Percentiles rank a stretch among this genome's conserved stretches.
phyloP scores from a whole-genome alignment of 169 alveolate genomes.

The Babesia bovis region DNA sequence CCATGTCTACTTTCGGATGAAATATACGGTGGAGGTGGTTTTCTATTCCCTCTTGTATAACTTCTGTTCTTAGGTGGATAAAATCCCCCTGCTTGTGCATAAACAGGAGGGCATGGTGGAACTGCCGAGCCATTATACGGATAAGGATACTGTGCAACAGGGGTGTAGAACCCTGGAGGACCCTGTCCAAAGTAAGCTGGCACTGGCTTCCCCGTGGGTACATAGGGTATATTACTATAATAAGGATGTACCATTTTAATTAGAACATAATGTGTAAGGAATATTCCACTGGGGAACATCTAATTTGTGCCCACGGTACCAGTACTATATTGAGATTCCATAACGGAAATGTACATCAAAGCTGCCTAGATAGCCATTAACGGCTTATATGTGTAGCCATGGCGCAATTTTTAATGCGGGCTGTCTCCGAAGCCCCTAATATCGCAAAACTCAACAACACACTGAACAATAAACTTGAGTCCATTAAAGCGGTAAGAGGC shows the following conservation, averaged over 20 bases:
- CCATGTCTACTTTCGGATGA: background rate
- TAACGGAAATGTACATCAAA: too few species aligned
- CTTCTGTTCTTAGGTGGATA: background rate
- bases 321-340: too few species aligned
- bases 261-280: background rate
- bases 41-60: constrained; percentile 1
- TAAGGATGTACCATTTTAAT: background rate
- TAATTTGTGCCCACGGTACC: background rate
- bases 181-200: constrained; percentile 2
- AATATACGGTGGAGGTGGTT: constrained; percentile 4
- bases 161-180: constrained; percentile 6
- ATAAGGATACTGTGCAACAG: constrained; percentile 5
- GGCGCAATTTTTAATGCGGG: constrained; percentile 35
- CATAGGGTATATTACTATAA: background rate
- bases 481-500: constrained; percentile 25
- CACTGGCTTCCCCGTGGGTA: constrained; percentile 9
- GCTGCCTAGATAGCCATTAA: too few species aligned
- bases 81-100: background rate
- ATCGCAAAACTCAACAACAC: constrained; percentile 27
- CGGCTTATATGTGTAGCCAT: background rate
- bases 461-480: constrained; percentile 27
- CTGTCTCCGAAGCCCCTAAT: constrained; percentile 13
- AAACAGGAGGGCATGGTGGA: background rate
- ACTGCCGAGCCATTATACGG: background rate
- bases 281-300: background rate